These are phyloP conservation scores for Exophiala oligosperma DNA, from an alignment of 2,329 filamentous ascomycete genomes.

Conservation along the genomic window DNA sequence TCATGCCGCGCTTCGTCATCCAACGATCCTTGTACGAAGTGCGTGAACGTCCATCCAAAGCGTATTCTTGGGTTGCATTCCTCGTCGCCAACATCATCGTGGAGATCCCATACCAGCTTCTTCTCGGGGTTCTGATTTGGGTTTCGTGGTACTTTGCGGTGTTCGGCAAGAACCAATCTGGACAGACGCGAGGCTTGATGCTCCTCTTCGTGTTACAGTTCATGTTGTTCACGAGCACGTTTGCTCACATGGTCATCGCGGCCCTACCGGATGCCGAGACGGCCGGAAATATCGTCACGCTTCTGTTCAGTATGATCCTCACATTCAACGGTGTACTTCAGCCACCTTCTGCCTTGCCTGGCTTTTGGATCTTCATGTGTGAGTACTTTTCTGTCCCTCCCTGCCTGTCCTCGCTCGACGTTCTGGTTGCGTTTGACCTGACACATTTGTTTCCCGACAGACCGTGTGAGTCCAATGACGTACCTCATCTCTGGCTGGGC, in stretches of 20 bases:
- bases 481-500: constrained; percentile 76
- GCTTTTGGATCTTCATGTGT: constrained; percentile 66
- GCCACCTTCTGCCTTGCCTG: constrained; percentile 57
- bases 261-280: constrained; percentile 68
- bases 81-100: constrained; percentile 66
- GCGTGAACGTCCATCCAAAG: constrained; percentile 68
- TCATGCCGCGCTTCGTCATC: constrained; percentile 66
- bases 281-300: constrained; percentile 73
- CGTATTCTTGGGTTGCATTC: constrained; percentile 74
- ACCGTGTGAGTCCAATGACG: constrained; percentile 74
- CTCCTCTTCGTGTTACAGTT: constrained; percentile 69
- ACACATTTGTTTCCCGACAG: constrained; percentile 64
- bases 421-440: constrained; percentile 62
- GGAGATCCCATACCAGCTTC: constrained; percentile 68
- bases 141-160: constrained; percentile 72
- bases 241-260: constrained; percentile 77
- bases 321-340: constrained; percentile 75
- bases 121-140: constrained; percentile 68
- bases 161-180: constrained; percentile 62
- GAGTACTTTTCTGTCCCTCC: constrained; percentile 48
- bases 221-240: constrained; percentile 71
- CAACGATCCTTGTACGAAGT: constrained; percentile 66
- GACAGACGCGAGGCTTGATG: constrained; percentile 36
- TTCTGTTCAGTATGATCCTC: constrained; percentile 71
- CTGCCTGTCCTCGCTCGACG: constrained; percentile 46